These are phyloP conservation scores for Cucumis cinereus DNA, from an alignment of 306 rosid species.

Conservation along the genomic window DNA sequence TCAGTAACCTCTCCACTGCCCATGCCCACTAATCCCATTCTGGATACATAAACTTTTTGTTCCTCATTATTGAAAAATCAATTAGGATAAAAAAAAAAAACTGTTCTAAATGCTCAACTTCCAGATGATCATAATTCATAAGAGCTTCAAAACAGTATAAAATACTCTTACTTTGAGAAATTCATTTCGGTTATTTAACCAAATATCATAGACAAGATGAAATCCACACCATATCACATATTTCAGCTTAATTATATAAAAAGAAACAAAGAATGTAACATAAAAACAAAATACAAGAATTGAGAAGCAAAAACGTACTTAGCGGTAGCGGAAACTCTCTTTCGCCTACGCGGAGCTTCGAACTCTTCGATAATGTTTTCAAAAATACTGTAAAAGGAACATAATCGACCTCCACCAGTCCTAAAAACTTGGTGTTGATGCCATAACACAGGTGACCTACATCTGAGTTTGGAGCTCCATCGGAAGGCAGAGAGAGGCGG, in stretches of 20 bases:
- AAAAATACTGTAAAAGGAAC: constrained; percentile 44
- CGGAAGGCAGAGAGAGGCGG: constrained; percentile 43
- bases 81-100: neutral
- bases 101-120: neutral
- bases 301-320: constrained; percentile 21
- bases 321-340: constrained; percentile 35
- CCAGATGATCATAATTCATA: neutral
- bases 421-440: constrained; percentile 13
- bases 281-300: neutral
- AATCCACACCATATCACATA: neutral
- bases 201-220: neutral
- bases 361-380: constrained; percentile 63
- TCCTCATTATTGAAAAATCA: neutral
- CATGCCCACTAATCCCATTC: constrained; percentile 37
- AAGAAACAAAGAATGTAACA: neutral
- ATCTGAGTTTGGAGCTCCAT: constrained; percentile 13
- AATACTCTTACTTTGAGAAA: neutral
- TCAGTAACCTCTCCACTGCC: constrained; percentile 45
- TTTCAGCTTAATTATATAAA: neutral
- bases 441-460: constrained; percentile 2
- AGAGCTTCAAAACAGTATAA: neutral
- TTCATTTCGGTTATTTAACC: neutral
- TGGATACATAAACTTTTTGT: constrained; percentile 13
- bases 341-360: constrained; percentile 24
- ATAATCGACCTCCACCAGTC: constrained; percentile 26